Conservation (phyloP, 1,284 basidiomycete genomes). For the Cutaneotrichosporon cutaneum region DNA sequence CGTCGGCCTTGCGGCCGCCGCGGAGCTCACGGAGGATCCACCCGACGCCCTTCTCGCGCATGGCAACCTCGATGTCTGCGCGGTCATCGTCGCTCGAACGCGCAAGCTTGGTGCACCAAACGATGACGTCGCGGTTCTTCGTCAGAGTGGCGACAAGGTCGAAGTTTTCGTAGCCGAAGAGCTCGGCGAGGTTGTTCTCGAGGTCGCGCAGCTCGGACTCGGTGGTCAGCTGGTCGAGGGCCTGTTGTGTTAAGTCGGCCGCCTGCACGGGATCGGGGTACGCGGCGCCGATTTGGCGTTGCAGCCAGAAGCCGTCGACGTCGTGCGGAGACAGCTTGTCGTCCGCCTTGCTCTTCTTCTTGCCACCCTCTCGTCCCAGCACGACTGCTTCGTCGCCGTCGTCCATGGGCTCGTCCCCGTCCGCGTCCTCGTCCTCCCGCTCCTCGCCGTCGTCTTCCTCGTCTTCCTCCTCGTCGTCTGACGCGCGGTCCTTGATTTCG, state of each 20-base stretch:
- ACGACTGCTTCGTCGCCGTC: conserved; percentile 59
- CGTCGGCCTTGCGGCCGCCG: conserved; percentile 63
- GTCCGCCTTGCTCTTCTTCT: conserved; percentile 43
- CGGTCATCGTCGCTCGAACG: conserved; percentile 85
- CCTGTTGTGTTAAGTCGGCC: conserved; percentile 82
- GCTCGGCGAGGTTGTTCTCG: conserved; percentile 95
- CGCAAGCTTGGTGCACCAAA: conserved; percentile 97
- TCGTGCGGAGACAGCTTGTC: conserved; percentile 84
- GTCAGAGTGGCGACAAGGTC: conserved; percentile 86
- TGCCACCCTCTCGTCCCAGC: conserved; percentile 57
- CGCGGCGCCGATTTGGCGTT: conserved; percentile 83
- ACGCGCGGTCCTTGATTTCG: conserved; percentile 60
- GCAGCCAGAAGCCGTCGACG: conserved; percentile 98
- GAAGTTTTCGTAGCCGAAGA: conserved; percentile 92
- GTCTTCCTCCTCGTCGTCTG: conserved; percentile 67
- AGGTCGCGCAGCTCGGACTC: conserved; percentile 88
- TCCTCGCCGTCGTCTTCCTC: conserved; percentile 58
- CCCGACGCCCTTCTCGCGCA: conserved; percentile 94
- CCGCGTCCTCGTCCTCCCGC: conserved; percentile 52
- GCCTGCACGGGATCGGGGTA: conserved; percentile 94
- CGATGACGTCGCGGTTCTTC: conserved; percentile 92
- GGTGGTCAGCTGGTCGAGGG: conserved; percentile 83
- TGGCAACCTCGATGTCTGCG: conserved; percentile 93
- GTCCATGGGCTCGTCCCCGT: conserved; percentile 57
- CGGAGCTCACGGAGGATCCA: conserved; percentile 90